Evolutionary conservation across 2,329 filamentous ascomycete species (phyloP).

Genomic region (Fusarium sp.): DNA sequence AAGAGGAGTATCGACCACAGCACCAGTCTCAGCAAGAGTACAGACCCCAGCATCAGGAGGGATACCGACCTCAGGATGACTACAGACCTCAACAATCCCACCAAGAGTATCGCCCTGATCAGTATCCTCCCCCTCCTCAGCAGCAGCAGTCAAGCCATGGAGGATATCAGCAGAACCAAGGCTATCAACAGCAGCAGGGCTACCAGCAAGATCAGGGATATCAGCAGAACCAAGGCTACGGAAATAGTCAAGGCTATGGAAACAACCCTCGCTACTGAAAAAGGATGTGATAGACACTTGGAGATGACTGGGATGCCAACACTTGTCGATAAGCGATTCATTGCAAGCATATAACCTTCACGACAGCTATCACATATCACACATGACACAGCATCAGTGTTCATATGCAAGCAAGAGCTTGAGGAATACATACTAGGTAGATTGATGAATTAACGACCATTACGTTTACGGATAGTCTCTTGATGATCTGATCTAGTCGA

Average conservation of each 20-base stretch:
- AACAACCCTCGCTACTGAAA: constrained; percentile 15
- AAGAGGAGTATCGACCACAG: not conserved
- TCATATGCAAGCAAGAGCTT: not conserved
- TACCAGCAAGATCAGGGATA: constrained; percentile 19
- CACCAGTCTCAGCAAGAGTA: constrained; percentile 15
- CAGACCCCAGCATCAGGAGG: constrained; percentile 5
- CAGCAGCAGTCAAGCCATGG: constrained; percentile 36
- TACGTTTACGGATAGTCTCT: too few relatives aligned
- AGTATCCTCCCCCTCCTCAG: constrained; percentile 31
- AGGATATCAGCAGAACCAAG: constrained; percentile 41
- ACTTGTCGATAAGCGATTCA: not conserved
- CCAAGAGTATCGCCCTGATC: constrained; percentile 45
- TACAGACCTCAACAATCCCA: constrained; percentile 17
- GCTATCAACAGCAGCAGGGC: constrained; percentile 18
- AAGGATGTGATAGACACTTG: not conserved
- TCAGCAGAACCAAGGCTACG: constrained; percentile 26
- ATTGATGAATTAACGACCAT: constrained; percentile 13
- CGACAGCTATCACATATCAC: not conserved
- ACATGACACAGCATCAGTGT: not conserved
- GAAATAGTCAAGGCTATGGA: constrained; percentile 28
- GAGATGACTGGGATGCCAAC: not conserved
- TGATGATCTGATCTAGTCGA: not conserved
- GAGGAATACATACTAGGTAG: not conserved
- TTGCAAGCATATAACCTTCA: not conserved
- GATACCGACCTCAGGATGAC: constrained; percentile 6